These are phyloP conservation scores for Fusarium sulawesiense DNA, from an alignment of 2,329 filamentous ascomycete species.

Conservation along the genomic window DNA sequence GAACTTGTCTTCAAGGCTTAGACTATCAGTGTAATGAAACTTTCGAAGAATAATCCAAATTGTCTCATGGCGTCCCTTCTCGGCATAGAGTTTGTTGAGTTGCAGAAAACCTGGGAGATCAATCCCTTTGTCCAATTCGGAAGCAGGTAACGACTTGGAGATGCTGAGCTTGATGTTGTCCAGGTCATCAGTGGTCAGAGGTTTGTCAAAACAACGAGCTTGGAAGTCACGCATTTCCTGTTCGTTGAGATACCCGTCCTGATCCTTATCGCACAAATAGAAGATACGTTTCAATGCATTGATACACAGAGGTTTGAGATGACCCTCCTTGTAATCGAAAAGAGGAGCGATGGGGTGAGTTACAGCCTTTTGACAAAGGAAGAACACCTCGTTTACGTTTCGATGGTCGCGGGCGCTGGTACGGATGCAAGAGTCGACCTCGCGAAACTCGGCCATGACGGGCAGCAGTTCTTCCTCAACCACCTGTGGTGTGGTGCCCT, in stretches of 20 bases:
- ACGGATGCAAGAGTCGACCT: slow-evolving; percentile 97
- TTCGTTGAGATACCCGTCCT: slow-evolving; percentile 92
- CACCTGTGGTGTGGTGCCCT: slow-evolving; percentile 82
- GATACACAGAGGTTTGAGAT: slow-evolving; percentile 88
- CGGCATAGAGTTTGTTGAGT: slow-evolving; percentile 94
- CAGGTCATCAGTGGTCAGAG: slow-evolving; percentile 82
- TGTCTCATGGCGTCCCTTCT: slow-evolving; percentile 97
- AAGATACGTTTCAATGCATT: slow-evolving; percentile 91
- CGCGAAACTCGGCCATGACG: slow-evolving; percentile 98
- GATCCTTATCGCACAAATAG: slow-evolving; percentile 95
- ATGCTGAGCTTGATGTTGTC: slow-evolving; percentile 92
- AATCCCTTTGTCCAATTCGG: slow-evolving; percentile 76
- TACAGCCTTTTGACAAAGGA: slow-evolving; percentile 97
- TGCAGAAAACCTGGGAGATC: slow-evolving; percentile 86
- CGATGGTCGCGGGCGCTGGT: slow-evolving; percentile 91
- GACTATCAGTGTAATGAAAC: slow-evolving; percentile 95
- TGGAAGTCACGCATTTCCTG: slow-evolving; percentile 93
- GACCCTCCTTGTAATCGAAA: slow-evolving; percentile 93
- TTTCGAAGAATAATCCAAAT: slow-evolving; percentile 97
- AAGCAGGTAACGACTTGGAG: slow-evolving; percentile 72
- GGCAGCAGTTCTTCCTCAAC: slow-evolving; percentile 98
- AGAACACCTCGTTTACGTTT: slow-evolving; percentile 97
- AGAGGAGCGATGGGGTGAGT: slow-evolving; percentile 96
- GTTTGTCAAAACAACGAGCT: slow-evolving; percentile 89
- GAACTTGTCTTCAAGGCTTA: slow-evolving; percentile 91